These are phyloP conservation scores for Adansonia grandidieri DNA, from an alignment of 441 rosid genomes.

Conservation along the genomic window DNA sequence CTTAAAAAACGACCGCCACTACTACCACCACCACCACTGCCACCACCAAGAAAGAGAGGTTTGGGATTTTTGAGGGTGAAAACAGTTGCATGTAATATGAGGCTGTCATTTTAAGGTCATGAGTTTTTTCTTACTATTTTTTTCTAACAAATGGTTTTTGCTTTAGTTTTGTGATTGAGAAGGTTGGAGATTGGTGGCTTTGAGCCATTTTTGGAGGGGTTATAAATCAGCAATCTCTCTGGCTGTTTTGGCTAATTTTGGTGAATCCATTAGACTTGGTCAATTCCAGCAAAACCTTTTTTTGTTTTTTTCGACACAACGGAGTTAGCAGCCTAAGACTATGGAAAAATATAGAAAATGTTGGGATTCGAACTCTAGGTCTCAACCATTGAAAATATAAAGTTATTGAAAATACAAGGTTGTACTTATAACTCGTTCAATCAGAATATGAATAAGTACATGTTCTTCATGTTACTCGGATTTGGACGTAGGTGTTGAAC, in stretches of 20 bases:
- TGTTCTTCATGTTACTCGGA: no score
- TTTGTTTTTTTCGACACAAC: no score
- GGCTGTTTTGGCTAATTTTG: conserved; percentile 11
- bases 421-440: no score
- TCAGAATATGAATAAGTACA: no score
- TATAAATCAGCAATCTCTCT: not conserved
- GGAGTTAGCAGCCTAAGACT: no score
- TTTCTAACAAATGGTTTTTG: not conserved
- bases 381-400: no score
- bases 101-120: not conserved
- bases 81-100: not conserved
- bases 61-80: not conserved
- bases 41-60: not conserved
- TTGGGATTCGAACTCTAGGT: no score
- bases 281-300: not conserved
- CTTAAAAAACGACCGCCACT: not conserved
- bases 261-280: conserved; percentile 21
- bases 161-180: not conserved
- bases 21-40: not conserved
- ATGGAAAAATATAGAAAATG: no score
- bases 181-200: not conserved
- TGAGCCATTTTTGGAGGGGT: not conserved
- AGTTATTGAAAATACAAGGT: no score
- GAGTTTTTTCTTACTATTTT: not conserved
- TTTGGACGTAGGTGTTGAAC: no score